Evolutionary conservation across 1,284 basidiomycete genomes (phyloP).

Genomic region (Fomes fomentarius): DNA sequence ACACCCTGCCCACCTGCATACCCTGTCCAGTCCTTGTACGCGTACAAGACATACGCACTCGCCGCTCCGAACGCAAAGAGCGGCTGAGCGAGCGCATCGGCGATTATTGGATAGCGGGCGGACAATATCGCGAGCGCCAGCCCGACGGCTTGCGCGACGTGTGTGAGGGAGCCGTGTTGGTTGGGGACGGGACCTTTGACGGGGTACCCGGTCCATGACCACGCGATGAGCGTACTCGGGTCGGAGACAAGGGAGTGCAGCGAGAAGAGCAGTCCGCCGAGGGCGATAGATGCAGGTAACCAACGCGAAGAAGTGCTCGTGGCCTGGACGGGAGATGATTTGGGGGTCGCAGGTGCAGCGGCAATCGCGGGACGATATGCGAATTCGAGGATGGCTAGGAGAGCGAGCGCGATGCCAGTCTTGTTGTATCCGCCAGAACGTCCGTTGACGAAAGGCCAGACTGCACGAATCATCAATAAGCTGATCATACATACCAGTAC

Average conservation of each 20-base stretch:
- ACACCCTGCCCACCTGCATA: slow-evolving; percentile 75
- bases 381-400: slow-evolving; percentile 48
- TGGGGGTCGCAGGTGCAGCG: background rate
- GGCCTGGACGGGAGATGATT: slow-evolving; percentile 14
- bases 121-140: slow-evolving; percentile 48
- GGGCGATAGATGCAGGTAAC: slow-evolving; percentile 57
- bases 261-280: slow-evolving; percentile 78
- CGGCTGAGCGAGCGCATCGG: slow-evolving; percentile 44
- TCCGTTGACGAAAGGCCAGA: slow-evolving; percentile 81
- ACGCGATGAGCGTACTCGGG: slow-evolving; percentile 83
- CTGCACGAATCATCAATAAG: slow-evolving; percentile 38
- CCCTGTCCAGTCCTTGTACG: slow-evolving; percentile 71
- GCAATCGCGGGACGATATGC: slow-evolving; percentile 2
- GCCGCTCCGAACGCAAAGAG: slow-evolving; percentile 52
- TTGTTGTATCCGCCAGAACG: slow-evolving; percentile 76
- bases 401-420: slow-evolving; percentile 56
- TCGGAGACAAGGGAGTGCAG: slow-evolving; percentile 83
- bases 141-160: slow-evolving; percentile 67
- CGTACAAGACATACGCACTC: slow-evolving; percentile 62
- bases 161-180: slow-evolving; percentile 71
- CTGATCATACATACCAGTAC: background rate
- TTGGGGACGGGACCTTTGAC: slow-evolving; percentile 76
- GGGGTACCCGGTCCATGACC: slow-evolving; percentile 93
- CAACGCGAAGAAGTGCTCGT: slow-evolving; percentile 38
- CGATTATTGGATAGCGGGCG: slow-evolving; percentile 23